These are phyloP conservation scores for Trypanosoma mega DNA, from an alignment of 208 protist species.

Conservation along the genomic window DNA sequence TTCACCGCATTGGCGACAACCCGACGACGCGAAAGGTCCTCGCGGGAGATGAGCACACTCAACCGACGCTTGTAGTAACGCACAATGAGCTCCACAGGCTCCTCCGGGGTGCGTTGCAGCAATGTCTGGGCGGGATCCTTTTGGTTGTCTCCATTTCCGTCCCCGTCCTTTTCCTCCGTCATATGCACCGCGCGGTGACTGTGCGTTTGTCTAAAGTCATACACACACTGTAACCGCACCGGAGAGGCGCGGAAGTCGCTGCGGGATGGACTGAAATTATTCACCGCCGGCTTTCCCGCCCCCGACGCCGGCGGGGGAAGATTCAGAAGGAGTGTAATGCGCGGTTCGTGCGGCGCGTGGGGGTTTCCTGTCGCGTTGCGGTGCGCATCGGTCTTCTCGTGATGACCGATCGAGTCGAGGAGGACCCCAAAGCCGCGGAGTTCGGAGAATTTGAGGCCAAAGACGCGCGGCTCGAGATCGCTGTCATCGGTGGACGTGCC, in stretches of 20 bases:
- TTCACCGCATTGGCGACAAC: conserved; percentile 10
- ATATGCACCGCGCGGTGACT: conserved; percentile 24
- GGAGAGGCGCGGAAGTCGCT: conserved; percentile 47
- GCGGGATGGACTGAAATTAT: conserved; percentile 59
- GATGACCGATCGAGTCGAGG: conserved; percentile 67
- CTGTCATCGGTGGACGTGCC: conserved; percentile 62
- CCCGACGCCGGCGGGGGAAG: conserved; percentile 46
- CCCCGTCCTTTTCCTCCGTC: conserved; percentile 2
- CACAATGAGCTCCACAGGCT: conserved; percentile 71
- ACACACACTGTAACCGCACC: conserved; percentile 52
- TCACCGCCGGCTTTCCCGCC: conserved; percentile 31
- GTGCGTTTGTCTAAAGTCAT: conserved; percentile 66
- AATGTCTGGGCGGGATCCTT: conserved; percentile 28
- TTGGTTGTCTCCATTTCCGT: not conserved
- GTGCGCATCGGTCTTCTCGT: conserved; percentile 29
- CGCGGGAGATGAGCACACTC: conserved; percentile 48
- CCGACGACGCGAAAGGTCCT: conserved; percentile 39
- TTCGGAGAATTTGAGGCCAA: conserved; percentile 79
- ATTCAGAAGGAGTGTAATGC: conserved; percentile 66
- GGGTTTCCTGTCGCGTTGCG: conserved; percentile 31
- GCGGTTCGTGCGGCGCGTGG: conserved; percentile 39
- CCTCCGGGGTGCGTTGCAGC: conserved; percentile 39
- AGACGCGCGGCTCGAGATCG: conserved; percentile 54
- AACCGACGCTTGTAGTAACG: conserved; percentile 75
- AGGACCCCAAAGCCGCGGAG: conserved; percentile 74